phyloP scores from a whole-genome alignment of 1,284 basidiomycete species.

The Ustilago bromivora region DNA sequence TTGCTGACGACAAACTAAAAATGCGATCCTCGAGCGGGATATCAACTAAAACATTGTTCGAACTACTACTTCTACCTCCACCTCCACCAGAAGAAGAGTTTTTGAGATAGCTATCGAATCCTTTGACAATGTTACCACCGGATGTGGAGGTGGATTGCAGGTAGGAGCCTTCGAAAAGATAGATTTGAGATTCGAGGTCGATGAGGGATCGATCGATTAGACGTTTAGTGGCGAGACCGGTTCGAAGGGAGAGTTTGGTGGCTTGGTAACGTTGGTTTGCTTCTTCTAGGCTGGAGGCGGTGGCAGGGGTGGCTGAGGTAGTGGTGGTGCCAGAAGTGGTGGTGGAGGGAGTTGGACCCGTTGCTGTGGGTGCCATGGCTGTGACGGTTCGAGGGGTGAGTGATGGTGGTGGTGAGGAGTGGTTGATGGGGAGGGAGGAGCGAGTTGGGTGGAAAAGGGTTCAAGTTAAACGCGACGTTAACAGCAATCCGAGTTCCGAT shows the following conservation, averaged over 20 bases:
- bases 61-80: constrained; percentile 6
- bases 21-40: constrained; percentile 61
- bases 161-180: constrained; percentile 68
- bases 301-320: neutral
- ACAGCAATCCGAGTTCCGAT: neutral
- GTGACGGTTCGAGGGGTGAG: neutral
- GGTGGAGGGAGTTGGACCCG: constrained; percentile 2
- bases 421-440: neutral
- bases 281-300: constrained; percentile 56
- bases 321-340: neutral
- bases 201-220: constrained; percentile 61
- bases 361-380: constrained; percentile 44
- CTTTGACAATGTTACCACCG: constrained; percentile 69
- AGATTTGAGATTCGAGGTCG: constrained; percentile 68
- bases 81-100: constrained; percentile 17
- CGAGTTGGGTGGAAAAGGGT: neutral
- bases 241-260: constrained; percentile 51
- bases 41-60: constrained; percentile 20
- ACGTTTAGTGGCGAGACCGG: constrained; percentile 60
- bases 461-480: neutral
- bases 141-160: constrained; percentile 61
- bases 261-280: constrained; percentile 61
- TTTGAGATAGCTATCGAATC: constrained; percentile 67
- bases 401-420: constrained; percentile 1
- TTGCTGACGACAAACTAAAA: constrained; percentile 61